Evolutionary conservation across 495 filamentous ascomycete genomes (phyloP), one percentile per base, ranked within the genome.

Genomic region (Hypomontagnella monticulosa): DNA sequence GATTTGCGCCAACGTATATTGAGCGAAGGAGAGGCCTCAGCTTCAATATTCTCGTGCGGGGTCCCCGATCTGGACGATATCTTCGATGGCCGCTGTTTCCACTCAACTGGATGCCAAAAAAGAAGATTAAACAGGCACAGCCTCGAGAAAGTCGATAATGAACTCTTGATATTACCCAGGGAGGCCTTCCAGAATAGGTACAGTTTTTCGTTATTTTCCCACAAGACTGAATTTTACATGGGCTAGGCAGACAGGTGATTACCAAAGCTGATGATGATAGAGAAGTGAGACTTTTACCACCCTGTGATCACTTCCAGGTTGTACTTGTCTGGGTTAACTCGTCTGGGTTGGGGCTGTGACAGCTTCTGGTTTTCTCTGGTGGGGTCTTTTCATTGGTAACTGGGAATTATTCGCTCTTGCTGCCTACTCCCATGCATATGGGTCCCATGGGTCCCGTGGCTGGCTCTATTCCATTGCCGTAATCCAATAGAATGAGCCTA

Each of bases 301-400:
- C 66, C 64, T 69, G 66, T 69, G 66, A 69, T 64, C 66, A 69
- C 23, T 27, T 27, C 3, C 6, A n/a, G n/a, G n/a, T n/a, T n/a
- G n/a, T n/a, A n/a, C n/a, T n/a, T n/a, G n/a, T n/a, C n/a, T n/a
- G n/a, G n/a, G n/a, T n/a, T n/a, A n/a, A 27, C 23, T 52, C 52
- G 38, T 51, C 18, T 37, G 14, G 37, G 40, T 41, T 52, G 65
- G 60, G 66, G 66, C 66, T 69, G 56, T 69, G 66, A 55, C 61
- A 41, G 44, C 30, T 38, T 57, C 66, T 37, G 41, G 60, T 60
- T 42, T 61, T 16, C 50, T 56, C 57, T 64, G 42, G 9, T 52
- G 23, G 7, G 18, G 20, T 63, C 51, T 64, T 69, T 56, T 64
- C 5, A 64, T 69, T 69, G 60, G 66, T 59, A 38, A 42, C 16